Conservation (phyloP, 371 early-diverging fungal genomes). For the Zychaea mexicana region DNA sequence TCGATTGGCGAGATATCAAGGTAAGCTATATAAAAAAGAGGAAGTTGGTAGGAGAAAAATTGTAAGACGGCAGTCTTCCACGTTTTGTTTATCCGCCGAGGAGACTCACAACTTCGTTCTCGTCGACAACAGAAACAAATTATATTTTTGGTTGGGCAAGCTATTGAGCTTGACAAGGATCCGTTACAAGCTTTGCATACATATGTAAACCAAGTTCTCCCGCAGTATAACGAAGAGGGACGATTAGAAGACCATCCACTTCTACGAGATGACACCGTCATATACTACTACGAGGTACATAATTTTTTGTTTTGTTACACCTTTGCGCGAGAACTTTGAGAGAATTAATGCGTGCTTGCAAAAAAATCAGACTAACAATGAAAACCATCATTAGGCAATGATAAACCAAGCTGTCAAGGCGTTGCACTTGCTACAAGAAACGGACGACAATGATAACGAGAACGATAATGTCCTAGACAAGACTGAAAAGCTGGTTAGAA, state of each 20-base stretch:
- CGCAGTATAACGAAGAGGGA: constrained; percentile 42
- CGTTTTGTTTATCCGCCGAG: too few species aligned
- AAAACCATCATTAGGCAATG: constrained; percentile 41
- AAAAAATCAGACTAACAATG: too few species aligned
- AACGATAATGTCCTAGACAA: constrained; percentile 35
- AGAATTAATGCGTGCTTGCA: too few species aligned
- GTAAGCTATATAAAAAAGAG: constrained; percentile 16
- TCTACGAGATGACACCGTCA: constrained; percentile 44
- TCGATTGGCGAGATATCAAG: constrained; percentile 43
- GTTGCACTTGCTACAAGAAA: constrained; percentile 36
- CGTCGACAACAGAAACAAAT: constrained; percentile 31
- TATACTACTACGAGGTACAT: constrained; percentile 53
- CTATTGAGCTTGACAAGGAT: constrained; percentile 45
- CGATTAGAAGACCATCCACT: constrained; percentile 49
- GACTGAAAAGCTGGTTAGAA: constrained; percentile 44
- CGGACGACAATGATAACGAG: constrained; percentile 34
- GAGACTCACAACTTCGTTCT: too few species aligned
- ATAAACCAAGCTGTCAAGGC: constrained; percentile 52
- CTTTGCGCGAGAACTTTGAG: too few species aligned
- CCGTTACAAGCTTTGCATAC: constrained; percentile 44
- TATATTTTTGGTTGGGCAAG: constrained; percentile 40
- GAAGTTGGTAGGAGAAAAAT: too few species aligned
- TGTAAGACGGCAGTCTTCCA: too few species aligned
- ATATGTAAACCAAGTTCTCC: constrained; percentile 47
- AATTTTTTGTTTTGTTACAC: background rate